Evolutionary conservation across 164 flowering plant species (phyloP).

Genomic region (Tetrastigma voinierianum): DNA sequence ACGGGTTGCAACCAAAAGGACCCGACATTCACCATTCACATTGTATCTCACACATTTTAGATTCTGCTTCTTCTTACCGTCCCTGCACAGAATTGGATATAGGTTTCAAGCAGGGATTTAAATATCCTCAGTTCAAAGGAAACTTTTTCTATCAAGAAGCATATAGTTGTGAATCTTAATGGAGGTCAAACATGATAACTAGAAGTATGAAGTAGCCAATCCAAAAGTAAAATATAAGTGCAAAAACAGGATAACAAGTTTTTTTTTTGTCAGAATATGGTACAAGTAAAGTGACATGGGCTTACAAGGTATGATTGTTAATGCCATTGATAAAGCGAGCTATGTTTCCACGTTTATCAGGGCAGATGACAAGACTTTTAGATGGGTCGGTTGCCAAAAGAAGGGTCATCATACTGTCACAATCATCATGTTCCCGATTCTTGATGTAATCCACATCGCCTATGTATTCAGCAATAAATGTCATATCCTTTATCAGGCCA

Average conservation of each 20-base stretch:
- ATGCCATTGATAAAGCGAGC: constrained; percentile 79
- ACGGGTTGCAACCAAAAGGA: constrained; percentile 67
- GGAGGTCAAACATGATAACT: neutral
- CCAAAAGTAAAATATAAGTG: neutral
- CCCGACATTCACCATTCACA: constrained; percentile 66
- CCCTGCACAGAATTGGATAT: constrained; percentile 48
- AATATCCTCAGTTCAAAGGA: neutral
- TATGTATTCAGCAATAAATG: constrained; percentile 60
- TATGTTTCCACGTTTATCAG: constrained; percentile 72
- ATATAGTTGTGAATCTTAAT: neutral
- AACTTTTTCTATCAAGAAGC: neutral
- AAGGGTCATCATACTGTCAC: constrained; percentile 81
- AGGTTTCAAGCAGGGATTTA: constrained; percentile 11
- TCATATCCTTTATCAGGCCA: constrained; percentile 61
- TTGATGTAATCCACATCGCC: constrained; percentile 73
- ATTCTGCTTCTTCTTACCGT: constrained; percentile 72
- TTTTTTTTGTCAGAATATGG: neutral
- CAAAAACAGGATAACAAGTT: neutral
- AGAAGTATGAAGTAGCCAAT: neutral
- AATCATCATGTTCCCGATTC: constrained; percentile 71
- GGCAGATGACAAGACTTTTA: constrained; percentile 66
- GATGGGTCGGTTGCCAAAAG: constrained; percentile 48
- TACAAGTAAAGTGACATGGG: constrained; percentile 6
- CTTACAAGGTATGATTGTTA: constrained; percentile 73
- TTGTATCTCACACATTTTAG: constrained; percentile 68